These are phyloP conservation scores for Anisodus tanguticus DNA, from an alignment of 257 asterid genomes.

Conservation along the genomic window DNA sequence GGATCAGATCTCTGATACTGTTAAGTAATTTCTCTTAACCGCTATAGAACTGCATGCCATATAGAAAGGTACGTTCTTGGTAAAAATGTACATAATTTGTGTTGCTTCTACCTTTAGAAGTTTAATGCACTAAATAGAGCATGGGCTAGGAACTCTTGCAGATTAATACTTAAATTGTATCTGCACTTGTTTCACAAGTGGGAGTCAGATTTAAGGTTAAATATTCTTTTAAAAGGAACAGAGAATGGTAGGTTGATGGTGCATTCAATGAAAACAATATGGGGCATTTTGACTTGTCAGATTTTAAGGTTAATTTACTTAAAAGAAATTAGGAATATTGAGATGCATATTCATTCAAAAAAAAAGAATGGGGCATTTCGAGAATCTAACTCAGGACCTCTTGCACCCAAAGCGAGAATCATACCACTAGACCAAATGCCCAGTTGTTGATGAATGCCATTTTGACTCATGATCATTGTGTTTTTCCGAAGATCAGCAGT, in stretches of 20 bases:
- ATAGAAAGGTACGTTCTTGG: neutral
- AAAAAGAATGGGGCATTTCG: conserved; percentile 69
- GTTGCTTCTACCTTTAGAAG: neutral
- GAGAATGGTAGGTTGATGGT: neutral
- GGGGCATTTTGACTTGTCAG: neutral
- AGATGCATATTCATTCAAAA: neutral
- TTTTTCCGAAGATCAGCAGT: no score
- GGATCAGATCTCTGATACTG: neutral
- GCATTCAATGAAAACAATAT: neutral
- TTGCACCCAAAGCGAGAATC: conserved; percentile 88
- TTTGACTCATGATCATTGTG: no score
- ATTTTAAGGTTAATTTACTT: neutral
- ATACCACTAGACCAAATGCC: conserved; percentile 93
- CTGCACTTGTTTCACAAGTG: neutral
- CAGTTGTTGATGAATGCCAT: conserved; percentile 22
- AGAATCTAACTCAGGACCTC: conserved; percentile 82
- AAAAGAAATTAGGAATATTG: neutral
- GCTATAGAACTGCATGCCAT: neutral
- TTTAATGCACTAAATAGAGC: neutral
- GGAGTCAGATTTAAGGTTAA: neutral
- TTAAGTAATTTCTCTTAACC: neutral
- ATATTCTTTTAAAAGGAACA: neutral
- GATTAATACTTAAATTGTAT: neutral
- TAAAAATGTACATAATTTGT: neutral
- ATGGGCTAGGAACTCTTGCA: neutral